Base-by-base conservation (phyloP, 768 basidiomycete species). In the Boletellus sp. region DNA sequence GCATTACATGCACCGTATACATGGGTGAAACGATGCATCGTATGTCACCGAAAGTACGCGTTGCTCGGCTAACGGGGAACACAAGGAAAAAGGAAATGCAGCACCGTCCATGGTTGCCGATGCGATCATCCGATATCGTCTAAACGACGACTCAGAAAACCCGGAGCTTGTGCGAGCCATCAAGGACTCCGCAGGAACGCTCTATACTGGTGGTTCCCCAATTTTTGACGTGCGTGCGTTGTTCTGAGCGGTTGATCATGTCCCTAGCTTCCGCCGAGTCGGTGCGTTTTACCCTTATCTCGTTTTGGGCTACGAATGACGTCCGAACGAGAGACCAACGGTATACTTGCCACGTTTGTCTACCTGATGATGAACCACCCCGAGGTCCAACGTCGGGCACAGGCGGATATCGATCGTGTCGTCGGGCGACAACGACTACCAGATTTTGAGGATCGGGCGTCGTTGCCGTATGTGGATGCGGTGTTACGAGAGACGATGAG, bases 401-500 rank as follows among this genome's bases (percentile, higher is more conserved):
- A 71, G 19, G 52, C 53, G 1, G 70, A 72, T 31, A 57, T 73
- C 6, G 68, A 72, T 38, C 33, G 41, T 4, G 62, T 70, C 10
- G 47, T 73, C 10, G 66, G 65, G 6, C 36, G 24, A 7, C 52
- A 51, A 28, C 60, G 64, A 13, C 59, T 72, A 3, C 72, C 72
- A 6, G 54, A 53, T 3, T 67, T 70, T 38, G 59, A 54, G 6
- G 70, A 73, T 20, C 42, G 56, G 8, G 34, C 35, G 1, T 56
- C 54, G 2, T 40, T 72, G 34, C 69, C 70, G 0, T 73, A 71
- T 39, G 53, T 72, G 12, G 62, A 60, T 7, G 72, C 70, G 0
- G 47, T 73, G 1, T 19, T 68, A 4, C 61, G 62, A 26, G 73
- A 74, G 48, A 57, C 60, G 19, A 42, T 72, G 47, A 52, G 73